Evolutionary conservation across 352 stramenopile species (phyloP).

Genomic region (Aphanomyces astaci): DNA sequence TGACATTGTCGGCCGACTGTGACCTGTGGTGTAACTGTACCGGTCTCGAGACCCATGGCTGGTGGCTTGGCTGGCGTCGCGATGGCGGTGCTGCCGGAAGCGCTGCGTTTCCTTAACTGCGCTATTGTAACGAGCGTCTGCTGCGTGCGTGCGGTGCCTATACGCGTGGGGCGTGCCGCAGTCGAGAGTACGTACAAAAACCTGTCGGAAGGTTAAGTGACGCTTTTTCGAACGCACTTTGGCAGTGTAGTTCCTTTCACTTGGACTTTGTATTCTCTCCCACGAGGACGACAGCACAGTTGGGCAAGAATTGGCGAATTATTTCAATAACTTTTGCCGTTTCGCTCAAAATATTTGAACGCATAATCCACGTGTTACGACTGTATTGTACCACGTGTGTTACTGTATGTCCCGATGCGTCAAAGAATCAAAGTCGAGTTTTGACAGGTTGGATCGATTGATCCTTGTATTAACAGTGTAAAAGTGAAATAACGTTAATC

Average conservation of each 20-base stretch:
- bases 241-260: neutral
- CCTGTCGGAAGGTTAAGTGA: too few species aligned
- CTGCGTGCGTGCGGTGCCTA: neutral
- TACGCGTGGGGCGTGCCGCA: neutral
- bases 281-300: neutral
- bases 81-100: neutral
- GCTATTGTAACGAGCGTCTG: neutral
- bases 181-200: neutral
- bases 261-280: conserved; percentile 1
- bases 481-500: too few species aligned
- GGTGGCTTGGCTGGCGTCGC: neutral
- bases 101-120: conserved; percentile 9
- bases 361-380: too few species aligned
- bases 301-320: conserved; percentile 7
- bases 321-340: neutral
- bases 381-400: too few species aligned
- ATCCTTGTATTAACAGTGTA: too few species aligned
- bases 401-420: too few species aligned
- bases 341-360: too few species aligned
- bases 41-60: conserved; percentile 6
- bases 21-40: neutral
- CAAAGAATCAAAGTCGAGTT: too few species aligned
- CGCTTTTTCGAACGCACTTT: neutral
- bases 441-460: too few species aligned
- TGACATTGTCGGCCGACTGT: neutral